A percentile compares a stretch with the other conserved stretches of the same genome.
Conservation (phyloP, 108 stramenopile species). For the Cyclotella choctawhatcheeana region DNA sequence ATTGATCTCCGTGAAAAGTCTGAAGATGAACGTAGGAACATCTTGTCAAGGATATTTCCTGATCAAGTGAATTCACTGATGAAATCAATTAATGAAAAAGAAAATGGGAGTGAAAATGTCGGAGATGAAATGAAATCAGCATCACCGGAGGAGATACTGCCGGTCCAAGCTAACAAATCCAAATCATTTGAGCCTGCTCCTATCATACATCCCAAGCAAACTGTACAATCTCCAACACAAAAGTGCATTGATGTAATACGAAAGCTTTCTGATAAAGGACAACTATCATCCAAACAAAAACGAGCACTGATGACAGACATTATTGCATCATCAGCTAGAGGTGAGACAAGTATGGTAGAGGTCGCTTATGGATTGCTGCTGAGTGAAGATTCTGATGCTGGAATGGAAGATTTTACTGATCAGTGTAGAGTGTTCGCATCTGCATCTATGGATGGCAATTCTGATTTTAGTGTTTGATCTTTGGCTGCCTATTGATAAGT, state of each 20-base stretch:
- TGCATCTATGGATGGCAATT: constrained; percentile 23
- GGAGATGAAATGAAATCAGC: not conserved
- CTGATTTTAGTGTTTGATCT: not conserved
- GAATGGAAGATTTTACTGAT: constrained; percentile 87
- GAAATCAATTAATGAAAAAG: constrained; percentile 23
- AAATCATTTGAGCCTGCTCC: not conserved
- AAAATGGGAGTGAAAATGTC: constrained; percentile 29
- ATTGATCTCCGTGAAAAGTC: constrained; percentile 50
- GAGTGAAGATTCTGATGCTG: constrained; percentile 62
- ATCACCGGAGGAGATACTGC: constrained; percentile 3
- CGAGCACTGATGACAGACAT: constrained; percentile 83
- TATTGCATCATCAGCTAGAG: constrained; percentile 73
- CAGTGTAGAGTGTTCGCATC: constrained; percentile 83
- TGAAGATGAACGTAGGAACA: constrained; percentile 32
- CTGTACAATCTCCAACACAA: constrained; percentile 48
- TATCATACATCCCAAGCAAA: constrained; percentile 5
- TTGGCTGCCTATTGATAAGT: too few species aligned
- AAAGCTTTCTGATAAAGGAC: constrained; percentile 62
- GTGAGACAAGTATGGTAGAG: constrained; percentile 80
- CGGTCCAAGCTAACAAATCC: not conserved
- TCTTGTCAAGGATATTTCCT: constrained; percentile 47
- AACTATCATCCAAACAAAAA: constrained; percentile 80
- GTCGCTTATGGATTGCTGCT: constrained; percentile 80
- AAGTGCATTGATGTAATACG: constrained; percentile 75
- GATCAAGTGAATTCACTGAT: constrained; percentile 40